Percentiles rank a stretch among this genome's conserved stretches.
Conservation (phyloP, 2,329 filamentous ascomycete species). For the Hypoxylon sp. region DNA sequence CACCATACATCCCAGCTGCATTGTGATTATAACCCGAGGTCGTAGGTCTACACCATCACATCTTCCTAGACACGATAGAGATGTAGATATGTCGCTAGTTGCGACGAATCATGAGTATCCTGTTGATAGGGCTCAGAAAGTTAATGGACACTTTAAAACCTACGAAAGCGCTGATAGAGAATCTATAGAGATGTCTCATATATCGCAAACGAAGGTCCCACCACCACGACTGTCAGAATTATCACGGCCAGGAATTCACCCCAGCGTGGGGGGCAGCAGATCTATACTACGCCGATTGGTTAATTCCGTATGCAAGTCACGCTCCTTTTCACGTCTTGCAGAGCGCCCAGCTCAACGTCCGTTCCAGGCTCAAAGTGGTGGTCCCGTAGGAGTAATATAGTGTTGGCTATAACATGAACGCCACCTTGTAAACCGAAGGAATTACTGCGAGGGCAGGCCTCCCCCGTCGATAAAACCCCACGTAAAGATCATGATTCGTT, state of each 20-base stretch:
- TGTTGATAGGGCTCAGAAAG: not conserved
- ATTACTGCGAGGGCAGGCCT: conserved; percentile 2
- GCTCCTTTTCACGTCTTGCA: conserved; percentile 20
- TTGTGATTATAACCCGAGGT: conserved; percentile 19
- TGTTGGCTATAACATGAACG: conserved; percentile 2
- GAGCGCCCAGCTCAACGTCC: conserved; percentile 6
- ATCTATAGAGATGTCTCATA: conserved; percentile 8
- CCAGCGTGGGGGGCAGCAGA: conserved; percentile 34
- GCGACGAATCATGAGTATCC: not conserved
- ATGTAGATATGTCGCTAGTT: not conserved
- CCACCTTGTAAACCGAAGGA: not conserved
- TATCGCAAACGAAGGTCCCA: conserved; percentile 15
- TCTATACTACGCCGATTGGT: conserved; percentile 21
- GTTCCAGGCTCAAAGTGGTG: not conserved
- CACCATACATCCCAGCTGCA: conserved; percentile 30
- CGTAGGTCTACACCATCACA: conserved; percentile 20
- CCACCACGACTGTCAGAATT: conserved; percentile 5
- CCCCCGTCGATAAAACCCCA: not conserved
- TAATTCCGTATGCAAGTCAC: conserved; percentile 22
- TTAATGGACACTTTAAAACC: conserved; percentile 1
- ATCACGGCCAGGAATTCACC: conserved; percentile 9
- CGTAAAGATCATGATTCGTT: conserved; percentile 3
- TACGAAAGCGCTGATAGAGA: not conserved
- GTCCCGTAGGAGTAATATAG: conserved; percentile 1
- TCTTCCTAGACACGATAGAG: conserved; percentile 3